Evolutionary conservation across 768 basidiomycete species (phyloP).

Genomic region (Calocybe cyanea): DNA sequence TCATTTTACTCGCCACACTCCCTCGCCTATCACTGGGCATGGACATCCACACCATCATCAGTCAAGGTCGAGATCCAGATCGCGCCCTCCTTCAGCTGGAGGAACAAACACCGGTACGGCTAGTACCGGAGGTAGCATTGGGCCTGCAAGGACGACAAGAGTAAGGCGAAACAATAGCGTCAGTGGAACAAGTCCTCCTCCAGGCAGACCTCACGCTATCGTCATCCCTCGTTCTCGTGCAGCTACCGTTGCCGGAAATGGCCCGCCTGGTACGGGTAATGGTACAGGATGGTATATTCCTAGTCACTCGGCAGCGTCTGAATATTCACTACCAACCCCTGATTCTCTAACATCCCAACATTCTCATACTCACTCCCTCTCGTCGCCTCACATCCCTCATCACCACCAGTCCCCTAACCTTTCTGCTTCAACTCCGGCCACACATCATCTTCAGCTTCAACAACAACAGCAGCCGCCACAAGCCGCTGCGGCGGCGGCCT

Average conservation of each 20-base stretch:
- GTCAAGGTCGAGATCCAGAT: conserved; percentile 43
- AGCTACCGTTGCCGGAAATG: conserved; percentile 17
- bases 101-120: conserved; percentile 1
- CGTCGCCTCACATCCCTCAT: conserved; percentile 16
- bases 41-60: conserved; percentile 15
- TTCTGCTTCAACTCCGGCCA: not conserved
- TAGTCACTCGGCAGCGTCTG: conserved; percentile 18
- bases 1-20: conserved; percentile 28
- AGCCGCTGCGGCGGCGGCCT: conserved; percentile 1
- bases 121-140: conserved; percentile 28
- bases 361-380: conserved; percentile 24
- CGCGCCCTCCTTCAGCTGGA: conserved; percentile 27
- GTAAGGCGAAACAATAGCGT: conserved; percentile 59
- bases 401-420: conserved; percentile 17
- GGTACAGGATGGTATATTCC: conserved; percentile 26
- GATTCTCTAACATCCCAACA: conserved; percentile 32
- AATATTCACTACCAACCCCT: conserved; percentile 42
- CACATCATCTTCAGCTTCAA: conserved; percentile 5
- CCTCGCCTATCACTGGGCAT: conserved; percentile 24
- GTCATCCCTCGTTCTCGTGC: conserved; percentile 47
- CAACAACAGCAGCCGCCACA: too few species aligned
- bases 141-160: conserved; percentile 53
- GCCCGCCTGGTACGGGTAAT: conserved; percentile 10
- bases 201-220: conserved; percentile 60
- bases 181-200: conserved; percentile 53